Base-by-base conservation (phyloP, 768 basidiomycete genomes). In the Gymnopilus junonius region DNA sequence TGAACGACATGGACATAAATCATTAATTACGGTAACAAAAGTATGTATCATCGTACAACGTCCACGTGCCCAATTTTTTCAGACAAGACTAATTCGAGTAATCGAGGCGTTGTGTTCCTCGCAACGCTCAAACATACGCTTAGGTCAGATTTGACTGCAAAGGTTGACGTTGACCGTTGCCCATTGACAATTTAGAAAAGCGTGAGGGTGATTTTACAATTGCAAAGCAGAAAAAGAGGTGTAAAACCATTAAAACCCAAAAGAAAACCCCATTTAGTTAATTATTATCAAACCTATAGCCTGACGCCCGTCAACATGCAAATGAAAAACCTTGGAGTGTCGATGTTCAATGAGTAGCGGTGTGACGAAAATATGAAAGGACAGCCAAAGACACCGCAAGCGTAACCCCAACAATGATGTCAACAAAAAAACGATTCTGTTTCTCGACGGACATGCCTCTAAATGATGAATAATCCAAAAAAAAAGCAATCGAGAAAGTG, bases 401-500 rank as follows among this genome's bases (percentile, higher is more conserved):
- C 66, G 40, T 59, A 58, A 61, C 66, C 62, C 68, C 59, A 59
- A 63, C 58, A 59, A 51, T 55, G 55, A 53, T 48, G 58, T 58
- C 62, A 57, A 65, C 66, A 65, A 67, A 62, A 69, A 62, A 62
- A 61, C 50, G 59, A 67, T 59, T 59, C 64, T 66, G 62, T 70
- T 66, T 67, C 59, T 70, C 62, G 59, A 66, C 63, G 62, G 57
- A 64, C 66, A 66, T 57, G 42, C 56, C 62, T 61, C 62, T 67
- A 61, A 45, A 61, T 55, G 60, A 61, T 58, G 39, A 59, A 55
- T 57, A 53, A 59, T 40, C 58, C 57, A 60, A 55, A 59, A 65
- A 60, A 55, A 59, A 65, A 62, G 35, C 56, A 61, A 32, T 42
- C 25, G 42, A 32, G 20, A 27, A 48, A 37, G 58, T 21, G 34